Conservation (phyloP, 495 filamentous ascomycete species). For the Penicillium crystallinum region DNA sequence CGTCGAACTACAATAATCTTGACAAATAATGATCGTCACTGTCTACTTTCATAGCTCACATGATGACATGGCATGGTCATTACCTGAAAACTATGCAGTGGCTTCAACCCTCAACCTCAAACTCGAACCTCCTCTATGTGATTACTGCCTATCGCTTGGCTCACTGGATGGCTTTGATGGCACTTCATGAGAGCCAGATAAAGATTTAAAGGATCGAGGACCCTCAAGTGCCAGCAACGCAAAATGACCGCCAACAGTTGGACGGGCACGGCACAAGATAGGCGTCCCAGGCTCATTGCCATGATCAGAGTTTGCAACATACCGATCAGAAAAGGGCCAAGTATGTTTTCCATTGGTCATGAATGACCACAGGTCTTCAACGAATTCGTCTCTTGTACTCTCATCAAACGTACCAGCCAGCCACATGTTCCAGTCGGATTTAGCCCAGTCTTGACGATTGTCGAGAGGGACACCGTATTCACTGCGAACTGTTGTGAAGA, state of each 20-base stretch:
- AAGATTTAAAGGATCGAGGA: constrained; percentile 22
- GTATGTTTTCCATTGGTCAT: constrained; percentile 45
- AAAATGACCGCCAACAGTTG: constrained; percentile 54
- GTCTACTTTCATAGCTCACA: not conserved
- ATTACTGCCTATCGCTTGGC: not conserved
- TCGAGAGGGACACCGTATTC: constrained; percentile 44
- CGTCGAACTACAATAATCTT: too few relatives aligned
- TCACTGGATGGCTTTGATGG: not conserved
- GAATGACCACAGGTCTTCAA: constrained; percentile 41
- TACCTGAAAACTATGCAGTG: not conserved
- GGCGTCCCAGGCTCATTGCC: constrained; percentile 33
- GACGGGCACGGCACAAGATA: constrained; percentile 47
- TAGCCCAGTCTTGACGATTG: constrained; percentile 41
- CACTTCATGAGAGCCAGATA: constrained; percentile 1
- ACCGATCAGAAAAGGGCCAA: constrained; percentile 47
- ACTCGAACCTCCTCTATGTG: constrained; percentile 12
- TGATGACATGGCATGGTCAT: not conserved
- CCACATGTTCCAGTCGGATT: constrained; percentile 51
- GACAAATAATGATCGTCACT: too few relatives aligned
- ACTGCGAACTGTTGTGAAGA: constrained; percentile 35
- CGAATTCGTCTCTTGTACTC: constrained; percentile 30
- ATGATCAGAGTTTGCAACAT: constrained; percentile 31
- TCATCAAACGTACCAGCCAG: constrained; percentile 31
- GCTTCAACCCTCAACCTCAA: too few relatives aligned
- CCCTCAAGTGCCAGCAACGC: constrained; percentile 44